phyloP scores from a whole-genome alignment of 192 early-diverging fungal species.

The Coemansia sp. region DNA sequence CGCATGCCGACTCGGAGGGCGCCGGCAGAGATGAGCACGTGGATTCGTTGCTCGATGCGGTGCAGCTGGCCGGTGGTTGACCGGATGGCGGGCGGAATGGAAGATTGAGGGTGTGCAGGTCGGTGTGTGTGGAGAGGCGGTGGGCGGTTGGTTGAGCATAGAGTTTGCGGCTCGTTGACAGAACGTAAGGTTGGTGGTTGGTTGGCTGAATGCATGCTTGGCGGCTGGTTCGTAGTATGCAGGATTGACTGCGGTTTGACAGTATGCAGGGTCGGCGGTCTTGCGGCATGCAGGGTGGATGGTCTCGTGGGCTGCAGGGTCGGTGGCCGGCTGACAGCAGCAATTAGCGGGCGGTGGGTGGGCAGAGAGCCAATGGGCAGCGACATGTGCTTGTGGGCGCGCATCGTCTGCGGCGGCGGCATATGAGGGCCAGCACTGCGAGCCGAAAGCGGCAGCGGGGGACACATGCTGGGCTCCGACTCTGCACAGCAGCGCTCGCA shows the following conservation, averaged over 20 bases:
- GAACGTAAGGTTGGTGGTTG: not conserved
- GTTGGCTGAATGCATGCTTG: not conserved
- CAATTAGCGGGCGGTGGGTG: not conserved
- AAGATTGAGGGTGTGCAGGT: not conserved
- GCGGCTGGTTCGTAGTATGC: not conserved
- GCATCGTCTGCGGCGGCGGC: not conserved
- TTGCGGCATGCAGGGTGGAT: not conserved
- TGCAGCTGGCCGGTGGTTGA: slow-evolving; percentile 25
- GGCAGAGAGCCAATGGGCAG: slow-evolving; percentile 1
- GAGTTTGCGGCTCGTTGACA: not conserved
- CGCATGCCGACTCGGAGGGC: slow-evolving; percentile 40
- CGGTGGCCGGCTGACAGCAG: not conserved
- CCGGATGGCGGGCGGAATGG: too few relatives aligned
- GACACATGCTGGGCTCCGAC: too few relatives aligned
- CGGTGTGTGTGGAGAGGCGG: not conserved
- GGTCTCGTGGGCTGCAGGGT: not conserved
- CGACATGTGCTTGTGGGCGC: slow-evolving; percentile 12
- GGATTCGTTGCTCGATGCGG: slow-evolving; percentile 42
- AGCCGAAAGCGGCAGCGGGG: not conserved
- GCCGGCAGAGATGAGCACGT: slow-evolving; percentile 36
- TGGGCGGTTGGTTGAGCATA: not conserved
- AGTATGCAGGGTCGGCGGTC: not conserved
- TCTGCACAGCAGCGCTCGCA: too few relatives aligned
- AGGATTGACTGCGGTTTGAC: not conserved
- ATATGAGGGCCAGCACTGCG: slow-evolving; percentile 3